Evolutionary conservation across 306 rosid species (phyloP), one percentile per base, ranked within the genome.

Genomic region (Alnus glutinosa): DNA sequence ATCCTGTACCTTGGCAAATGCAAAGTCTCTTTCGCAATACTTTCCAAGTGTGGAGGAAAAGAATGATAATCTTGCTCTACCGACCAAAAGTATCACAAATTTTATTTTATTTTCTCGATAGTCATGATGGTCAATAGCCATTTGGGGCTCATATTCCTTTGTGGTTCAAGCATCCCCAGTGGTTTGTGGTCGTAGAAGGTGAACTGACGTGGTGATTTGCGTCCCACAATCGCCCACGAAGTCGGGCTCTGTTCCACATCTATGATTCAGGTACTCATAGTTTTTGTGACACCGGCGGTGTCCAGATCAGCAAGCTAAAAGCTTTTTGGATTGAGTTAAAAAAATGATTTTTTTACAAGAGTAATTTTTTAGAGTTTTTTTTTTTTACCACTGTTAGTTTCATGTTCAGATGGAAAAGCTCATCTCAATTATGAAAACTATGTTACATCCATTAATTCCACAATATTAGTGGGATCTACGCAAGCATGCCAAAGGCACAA

Each of bases 171-270:
- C 70, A 63, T 23, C 9, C 4, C 18, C 44, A 13, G 15, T n/a
- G 70, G 37, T 77, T 74, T 76, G 77, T 81, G 78, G 81, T 71
- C 30, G 7, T 39, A 50, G 75, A n/a, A 15, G 44, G 8, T 66
- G 67, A 75, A 74, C 46, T 19, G 88, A 74, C 54, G 47, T 19
- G 8, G 55, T 58, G 50, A 77, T 52, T 57, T 48, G 39, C 51
- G 49, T 63, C 18, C 19, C 5, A 59, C 2, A 74, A 47, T 18
- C 18, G 54, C 58, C 80, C 50, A 34, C 37, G 75, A 61, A 49
- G 48, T 55, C 69, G n/a, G 55, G 16, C 66, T 19, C 16, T 54
- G 66, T 64, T 77, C 83, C 88, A 85, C 85, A 78, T 71, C 49
- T 16, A 47, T 71, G 59, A 55, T 75, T 42, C 75, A 55, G 50